Conservation (phyloP, 2,329 filamentous ascomycete genomes). For the Aspergillus sp. region DNA sequence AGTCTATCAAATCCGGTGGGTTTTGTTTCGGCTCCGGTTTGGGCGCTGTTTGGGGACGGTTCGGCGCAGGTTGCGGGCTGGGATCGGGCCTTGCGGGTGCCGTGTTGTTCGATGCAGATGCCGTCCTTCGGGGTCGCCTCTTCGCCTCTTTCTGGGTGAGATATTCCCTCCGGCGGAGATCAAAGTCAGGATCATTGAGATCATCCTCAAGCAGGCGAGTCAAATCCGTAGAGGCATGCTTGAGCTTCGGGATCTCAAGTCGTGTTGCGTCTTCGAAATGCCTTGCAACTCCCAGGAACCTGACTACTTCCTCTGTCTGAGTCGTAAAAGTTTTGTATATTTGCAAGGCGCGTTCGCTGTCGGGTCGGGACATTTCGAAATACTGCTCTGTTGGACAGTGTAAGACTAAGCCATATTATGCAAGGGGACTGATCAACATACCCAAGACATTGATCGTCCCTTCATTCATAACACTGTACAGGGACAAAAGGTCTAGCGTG, state of each 20-base stretch:
- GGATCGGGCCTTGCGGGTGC: slow-evolving; percentile 19
- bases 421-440: slow-evolving; percentile 36
- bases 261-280: slow-evolving; percentile 87
- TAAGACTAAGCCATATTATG: slow-evolving; percentile 6
- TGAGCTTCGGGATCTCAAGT: slow-evolving; percentile 90
- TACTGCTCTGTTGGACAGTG: slow-evolving; percentile 61
- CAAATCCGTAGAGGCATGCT: slow-evolving; percentile 89
- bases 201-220: slow-evolving; percentile 89
- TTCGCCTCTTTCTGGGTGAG: slow-evolving; percentile 75
- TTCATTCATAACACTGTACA: slow-evolving; percentile 94
- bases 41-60: slow-evolving; percentile 19
- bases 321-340: slow-evolving; percentile 89
- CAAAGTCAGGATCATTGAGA: slow-evolving; percentile 87
- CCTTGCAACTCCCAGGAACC: slow-evolving; percentile 76
- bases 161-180: slow-evolving; percentile 85
- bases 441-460: slow-evolving; percentile 94
- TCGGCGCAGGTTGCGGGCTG: slow-evolving; percentile 13
- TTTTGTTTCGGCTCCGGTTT: slow-evolving; percentile 28
- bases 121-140: slow-evolving; percentile 38
- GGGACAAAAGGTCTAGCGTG: slow-evolving; percentile 75
- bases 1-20: slow-evolving; percentile 73
- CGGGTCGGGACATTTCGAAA: slow-evolving; percentile 93
- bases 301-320: slow-evolving; percentile 86
- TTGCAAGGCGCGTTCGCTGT: slow-evolving; percentile 81
- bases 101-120: slow-evolving; percentile 20